These are phyloP conservation scores for Epichloe scottii DNA, from an alignment of 2,329 filamentous ascomycete genomes.

Conservation along the genomic window DNA sequence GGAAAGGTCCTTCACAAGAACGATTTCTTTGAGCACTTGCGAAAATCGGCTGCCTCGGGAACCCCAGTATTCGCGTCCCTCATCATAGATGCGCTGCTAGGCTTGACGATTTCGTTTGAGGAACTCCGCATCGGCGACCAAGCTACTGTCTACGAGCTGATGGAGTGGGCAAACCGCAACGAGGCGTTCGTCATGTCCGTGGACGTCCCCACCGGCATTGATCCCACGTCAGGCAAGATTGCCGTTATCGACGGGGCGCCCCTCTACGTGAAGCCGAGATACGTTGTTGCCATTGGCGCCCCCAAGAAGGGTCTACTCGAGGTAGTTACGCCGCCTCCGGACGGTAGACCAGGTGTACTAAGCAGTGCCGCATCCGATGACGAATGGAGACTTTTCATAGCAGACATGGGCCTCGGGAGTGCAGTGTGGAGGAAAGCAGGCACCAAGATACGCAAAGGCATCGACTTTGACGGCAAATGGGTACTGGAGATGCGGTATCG, in stretches of 20 bases:
- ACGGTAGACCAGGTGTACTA: conserved; percentile 21
- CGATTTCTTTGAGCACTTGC: conserved; percentile 48
- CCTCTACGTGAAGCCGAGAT: conserved; percentile 69
- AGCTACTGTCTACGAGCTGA: conserved; percentile 73
- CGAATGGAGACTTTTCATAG: conserved; percentile 70
- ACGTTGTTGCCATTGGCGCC: conserved; percentile 74
- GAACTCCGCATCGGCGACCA: conserved; percentile 75
- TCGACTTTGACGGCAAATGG: conserved; percentile 84
- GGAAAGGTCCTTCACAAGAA: conserved; percentile 54
- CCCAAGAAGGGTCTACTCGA: conserved; percentile 77
- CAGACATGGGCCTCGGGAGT: conserved; percentile 74
- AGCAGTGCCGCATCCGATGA: conserved; percentile 31
- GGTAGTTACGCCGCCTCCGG: conserved; percentile 47
- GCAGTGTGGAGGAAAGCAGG: conserved; percentile 77
- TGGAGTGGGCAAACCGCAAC: conserved; percentile 86
- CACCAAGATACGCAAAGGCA: conserved; percentile 66
- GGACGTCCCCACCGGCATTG: conserved; percentile 84
- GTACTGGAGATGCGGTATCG: conserved; percentile 56
- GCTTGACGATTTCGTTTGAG: conserved; percentile 78
- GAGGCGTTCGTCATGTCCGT: conserved; percentile 73
- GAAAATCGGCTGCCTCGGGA: conserved; percentile 28
- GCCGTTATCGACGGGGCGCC: conserved; percentile 60
- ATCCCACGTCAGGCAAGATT: conserved; percentile 60
- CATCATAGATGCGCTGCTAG: conserved; percentile 80
- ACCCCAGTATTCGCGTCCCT: conserved; percentile 52